Percentiles rank a stretch among this genome's conserved stretches.
phyloP scores from a whole-genome alignment of 192 early-diverging fungal species.

The Spizellomyces sp. region DNA sequence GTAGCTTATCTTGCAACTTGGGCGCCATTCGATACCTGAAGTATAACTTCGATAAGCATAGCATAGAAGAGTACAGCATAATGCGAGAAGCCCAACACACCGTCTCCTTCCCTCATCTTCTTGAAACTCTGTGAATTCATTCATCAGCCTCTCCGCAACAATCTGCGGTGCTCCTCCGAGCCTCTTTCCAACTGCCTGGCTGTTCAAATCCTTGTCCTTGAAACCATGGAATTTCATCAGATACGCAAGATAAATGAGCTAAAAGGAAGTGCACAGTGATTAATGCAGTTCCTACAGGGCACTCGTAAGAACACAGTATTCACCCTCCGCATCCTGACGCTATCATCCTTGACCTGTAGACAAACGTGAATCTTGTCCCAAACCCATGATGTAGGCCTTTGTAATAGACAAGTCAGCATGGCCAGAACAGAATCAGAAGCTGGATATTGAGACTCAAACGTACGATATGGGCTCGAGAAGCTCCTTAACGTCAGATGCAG shows the following conservation, averaged over 20 bases:
- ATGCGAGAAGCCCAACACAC: background rate
- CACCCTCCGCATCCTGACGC: constrained; percentile 31
- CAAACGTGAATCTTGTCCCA: constrained; percentile 25
- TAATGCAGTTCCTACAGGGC: background rate
- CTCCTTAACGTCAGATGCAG: constrained; percentile 35
- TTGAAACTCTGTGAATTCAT: constrained; percentile 63
- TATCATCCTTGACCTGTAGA: constrained; percentile 35
- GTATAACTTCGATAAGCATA: background rate
- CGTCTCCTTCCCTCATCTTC: constrained; percentile 49
- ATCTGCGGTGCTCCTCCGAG: constrained; percentile 59
- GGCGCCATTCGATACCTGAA: constrained; percentile 22
- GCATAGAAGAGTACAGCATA: background rate
- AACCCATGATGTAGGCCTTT: constrained; percentile 36
- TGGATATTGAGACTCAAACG: background rate
- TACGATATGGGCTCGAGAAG: constrained; percentile 32
- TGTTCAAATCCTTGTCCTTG: constrained; percentile 48
- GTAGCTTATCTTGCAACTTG: constrained; percentile 72
- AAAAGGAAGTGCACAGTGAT: constrained; percentile 3
- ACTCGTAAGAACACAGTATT: background rate
- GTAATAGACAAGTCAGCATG: too few species aligned
- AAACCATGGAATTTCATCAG: constrained; percentile 72
- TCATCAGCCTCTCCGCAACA: constrained; percentile 60
- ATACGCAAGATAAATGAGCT: constrained; percentile 75
- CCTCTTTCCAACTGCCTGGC: constrained; percentile 42
- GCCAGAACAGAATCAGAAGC: constrained; percentile 2